Evolutionary conservation across 768 basidiomycete species (phyloP).

Genomic region (Pisolithus orientalis): DNA sequence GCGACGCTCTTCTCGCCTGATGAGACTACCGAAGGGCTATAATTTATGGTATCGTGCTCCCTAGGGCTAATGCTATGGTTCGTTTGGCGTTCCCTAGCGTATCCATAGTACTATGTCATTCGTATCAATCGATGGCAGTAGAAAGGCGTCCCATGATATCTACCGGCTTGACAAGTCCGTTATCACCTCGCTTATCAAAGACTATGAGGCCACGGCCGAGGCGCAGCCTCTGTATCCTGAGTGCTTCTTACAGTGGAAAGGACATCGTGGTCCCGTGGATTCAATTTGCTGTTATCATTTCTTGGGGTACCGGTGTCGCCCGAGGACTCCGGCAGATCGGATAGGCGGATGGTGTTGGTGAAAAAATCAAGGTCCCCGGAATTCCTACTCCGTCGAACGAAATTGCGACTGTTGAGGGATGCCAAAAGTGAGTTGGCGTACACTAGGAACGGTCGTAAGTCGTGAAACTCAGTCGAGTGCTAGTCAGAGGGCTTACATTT

Average conservation of each 20-base stretch:
- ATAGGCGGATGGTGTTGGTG: not conserved
- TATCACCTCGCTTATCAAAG: too few relatives aligned
- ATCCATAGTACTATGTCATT: too few relatives aligned
- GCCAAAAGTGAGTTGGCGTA: not conserved
- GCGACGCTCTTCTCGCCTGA: too few relatives aligned
- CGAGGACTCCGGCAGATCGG: not conserved
- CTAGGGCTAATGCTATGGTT: too few relatives aligned
- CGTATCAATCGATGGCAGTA: too few relatives aligned
- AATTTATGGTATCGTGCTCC: too few relatives aligned
- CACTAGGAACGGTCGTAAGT: not conserved
- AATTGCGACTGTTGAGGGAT: not conserved
- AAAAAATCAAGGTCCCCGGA: not conserved
- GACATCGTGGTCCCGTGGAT: not conserved
- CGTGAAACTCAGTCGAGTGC: not conserved
- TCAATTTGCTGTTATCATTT: not conserved
- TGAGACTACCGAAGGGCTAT: too few relatives aligned
- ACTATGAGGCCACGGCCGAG: too few relatives aligned
- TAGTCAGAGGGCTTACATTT: not conserved
- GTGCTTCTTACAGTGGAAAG: not conserved
- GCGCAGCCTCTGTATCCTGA: too few relatives aligned
- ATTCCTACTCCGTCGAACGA: not conserved
- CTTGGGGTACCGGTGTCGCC: not conserved
- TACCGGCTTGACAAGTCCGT: too few relatives aligned
- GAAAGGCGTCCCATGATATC: too few relatives aligned
- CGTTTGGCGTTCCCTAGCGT: too few relatives aligned